phyloP scores from a whole-genome alignment of 1,139 yeast species.

The Arxiozyma slooffiae region DNA sequence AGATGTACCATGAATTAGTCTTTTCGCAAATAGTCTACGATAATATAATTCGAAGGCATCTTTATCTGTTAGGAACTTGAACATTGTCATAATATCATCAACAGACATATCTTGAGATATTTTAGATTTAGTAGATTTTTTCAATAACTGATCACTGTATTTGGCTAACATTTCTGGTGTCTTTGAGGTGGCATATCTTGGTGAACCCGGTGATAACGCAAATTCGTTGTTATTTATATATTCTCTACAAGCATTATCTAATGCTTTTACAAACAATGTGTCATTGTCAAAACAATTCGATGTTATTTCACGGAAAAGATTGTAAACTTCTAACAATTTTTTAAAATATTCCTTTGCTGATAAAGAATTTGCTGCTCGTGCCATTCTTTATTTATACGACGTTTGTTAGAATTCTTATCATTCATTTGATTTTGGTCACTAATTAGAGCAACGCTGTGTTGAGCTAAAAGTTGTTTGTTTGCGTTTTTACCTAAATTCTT shows the following conservation, averaged over 20 bases:
- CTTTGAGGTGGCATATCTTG: no score
- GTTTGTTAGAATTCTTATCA: conserved; percentile 10
- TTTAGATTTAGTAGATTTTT: no score
- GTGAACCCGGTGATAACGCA: no score
- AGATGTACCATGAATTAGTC: no score
- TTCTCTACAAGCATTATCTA: no score
- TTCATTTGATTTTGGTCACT: conserved; percentile 11
- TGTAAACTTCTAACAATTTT: no score
- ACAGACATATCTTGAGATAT: no score
- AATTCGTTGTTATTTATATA: no score
- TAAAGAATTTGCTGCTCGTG: conserved; percentile 15
- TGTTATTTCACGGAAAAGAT: conserved; percentile 41
- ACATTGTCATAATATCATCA: conserved; percentile 74
- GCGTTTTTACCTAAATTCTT: conserved; percentile 28
- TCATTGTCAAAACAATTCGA: conserved; percentile 68
- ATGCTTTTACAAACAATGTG: conserved; percentile 72
- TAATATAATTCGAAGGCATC: conserved; percentile 93
- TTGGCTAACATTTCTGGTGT: no score
- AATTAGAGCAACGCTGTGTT: conserved; percentile 16
- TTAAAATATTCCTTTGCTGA: conserved; percentile 70
- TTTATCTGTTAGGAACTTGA: conserved; percentile 84
- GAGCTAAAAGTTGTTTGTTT: conserved; percentile 18
- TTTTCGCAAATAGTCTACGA: conserved; percentile 77
- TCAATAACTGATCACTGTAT: no score
- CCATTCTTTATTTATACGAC: conserved; percentile 15